Base-by-base conservation (phyloP, 495 filamentous ascomycete genomes). In the Tuber brumale region DNA sequence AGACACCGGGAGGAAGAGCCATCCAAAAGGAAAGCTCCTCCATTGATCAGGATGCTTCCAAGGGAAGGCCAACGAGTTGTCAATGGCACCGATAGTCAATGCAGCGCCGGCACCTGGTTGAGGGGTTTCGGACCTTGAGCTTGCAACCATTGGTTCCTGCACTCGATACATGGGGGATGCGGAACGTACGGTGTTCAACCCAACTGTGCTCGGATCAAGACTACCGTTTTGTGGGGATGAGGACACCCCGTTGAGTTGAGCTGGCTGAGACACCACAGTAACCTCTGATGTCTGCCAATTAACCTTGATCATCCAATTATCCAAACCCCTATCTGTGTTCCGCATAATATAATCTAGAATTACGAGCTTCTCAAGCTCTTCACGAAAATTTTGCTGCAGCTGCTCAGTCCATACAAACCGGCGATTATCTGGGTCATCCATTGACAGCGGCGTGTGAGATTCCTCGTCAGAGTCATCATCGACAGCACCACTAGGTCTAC, bases 281-380 rank as follows among this genome's bases (percentile, higher is more conserved):
- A 94, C 95, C 81, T 92, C 87, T 80, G 95, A 89, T 37, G 88
- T 91, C 70, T 92, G 87, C 89, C 89, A 93, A 83, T 98, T 94
- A 39, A 99, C 92, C 81, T 92, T 95, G 80, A 99, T 93, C 95
- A 99, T 99, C 95, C 95, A 99, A 76, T 99, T 99, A 84, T 99
- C 95, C 76, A 97, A 86, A 18, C 95, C 95, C 84, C 95, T 88
- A 83, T 99, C 95, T 5, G 95, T 99, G 82, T 99, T 99, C 37
- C 95, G 90, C 95, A 99, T 99, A 72, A 99, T 97, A 80, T 99
- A 99, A 84, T 99, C 95, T 81, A 99, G 83, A 80, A 99, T 96
- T 19, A 99, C 95, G 18, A 99, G 87, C 85, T 98, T 99, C 85
- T 99, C 95, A 48, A 99, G 86, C 84, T 97, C 92, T 81, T 97